Base-by-base conservation (phyloP, 306 rosid species). In the Acacia crassicarpa region DNA sequence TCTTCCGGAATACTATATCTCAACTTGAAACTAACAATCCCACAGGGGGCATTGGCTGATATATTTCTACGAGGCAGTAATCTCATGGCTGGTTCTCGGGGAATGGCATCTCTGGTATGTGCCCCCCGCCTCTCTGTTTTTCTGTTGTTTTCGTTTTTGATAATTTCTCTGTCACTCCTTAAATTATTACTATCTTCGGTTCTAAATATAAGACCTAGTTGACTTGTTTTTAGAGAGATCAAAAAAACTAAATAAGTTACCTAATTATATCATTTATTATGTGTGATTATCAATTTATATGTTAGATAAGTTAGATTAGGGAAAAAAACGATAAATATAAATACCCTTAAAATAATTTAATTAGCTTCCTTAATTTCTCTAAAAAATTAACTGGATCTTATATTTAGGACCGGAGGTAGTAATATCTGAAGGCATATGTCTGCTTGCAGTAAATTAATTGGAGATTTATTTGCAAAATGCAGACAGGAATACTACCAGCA, bases 401-500 rank as follows among this genome's bases (percentile, higher is more conserved):
- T 35, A 32, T 32, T 32, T 32, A 32, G 27, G 27, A 27, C 27
- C 27, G 1, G 0, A 33, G 7, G 6, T 35, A 35, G 8, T 0
- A 46, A 77, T 22, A 22, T 58, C 17, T 13, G 7, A 82, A 80
- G 32, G 43, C 38, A 70, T 11, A 75, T 72, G 20, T 53, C 77
- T 68, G 13, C 9, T 83, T 72, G 72, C 15, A 10, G 80, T 49
- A 35, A 38, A 66, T 69, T 75, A 82, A 82, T 75, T 83, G 69
- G 3, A 11, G 30, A 63, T 75, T 80, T 78, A 63, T 75, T 74
- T 81, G 75, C 72, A 35, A 48, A 83, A 54, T 87, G 82, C 67
- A 93, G 98, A 88, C 97, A 2, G 99, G 99, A 54, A 90, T 95
- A 75, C 85, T 93, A 71, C 99, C 99, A 82, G 92, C 98, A 33